phyloP scores from a whole-genome alignment of 768 basidiomycete genomes.

The Suillus plorans region DNA sequence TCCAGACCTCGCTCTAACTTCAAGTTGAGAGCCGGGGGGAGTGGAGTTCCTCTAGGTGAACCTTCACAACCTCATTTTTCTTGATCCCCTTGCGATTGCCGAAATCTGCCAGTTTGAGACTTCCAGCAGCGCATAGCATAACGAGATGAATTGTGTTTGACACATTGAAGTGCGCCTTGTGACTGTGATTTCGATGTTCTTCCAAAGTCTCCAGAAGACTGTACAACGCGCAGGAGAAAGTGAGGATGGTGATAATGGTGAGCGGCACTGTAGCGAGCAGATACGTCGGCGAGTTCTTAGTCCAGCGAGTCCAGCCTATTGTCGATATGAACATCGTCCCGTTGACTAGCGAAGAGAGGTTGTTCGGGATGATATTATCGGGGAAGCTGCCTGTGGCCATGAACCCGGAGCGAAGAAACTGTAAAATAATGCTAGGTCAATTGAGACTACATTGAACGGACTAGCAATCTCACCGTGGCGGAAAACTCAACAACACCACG shows the following conservation, averaged over 20 bases:
- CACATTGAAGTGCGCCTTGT: not conserved
- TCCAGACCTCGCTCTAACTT: too few species aligned
- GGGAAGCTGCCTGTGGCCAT: slow-evolving; percentile 1
- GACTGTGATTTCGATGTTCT: not conserved
- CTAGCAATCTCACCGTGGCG: slow-evolving; percentile 1
- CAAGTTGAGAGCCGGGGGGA: too few species aligned
- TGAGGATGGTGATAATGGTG: not conserved
- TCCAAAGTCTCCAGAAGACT: not conserved
- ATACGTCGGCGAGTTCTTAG: not conserved
- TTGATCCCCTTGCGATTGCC: too few species aligned
- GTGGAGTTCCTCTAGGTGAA: too few species aligned
- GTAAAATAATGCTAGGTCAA: not conserved
- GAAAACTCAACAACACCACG: slow-evolving; percentile 11
- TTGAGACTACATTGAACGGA: too few species aligned
- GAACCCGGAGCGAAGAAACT: slow-evolving; percentile 11
- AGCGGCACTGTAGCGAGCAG: slow-evolving; percentile 4
- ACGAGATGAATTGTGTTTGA: not conserved
- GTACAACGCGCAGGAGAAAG: not conserved
- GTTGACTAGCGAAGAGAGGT: not conserved
- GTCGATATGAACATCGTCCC: slow-evolving; percentile 1
- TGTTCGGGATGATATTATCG: not conserved
- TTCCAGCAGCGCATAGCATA: too few species aligned
- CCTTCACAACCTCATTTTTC: too few species aligned
- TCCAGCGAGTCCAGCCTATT: slow-evolving; percentile 4
- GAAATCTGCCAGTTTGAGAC: too few species aligned